Evolutionary conservation across 805 yeast species (phyloP).

Genomic region (Huiozyma sinensis): DNA sequence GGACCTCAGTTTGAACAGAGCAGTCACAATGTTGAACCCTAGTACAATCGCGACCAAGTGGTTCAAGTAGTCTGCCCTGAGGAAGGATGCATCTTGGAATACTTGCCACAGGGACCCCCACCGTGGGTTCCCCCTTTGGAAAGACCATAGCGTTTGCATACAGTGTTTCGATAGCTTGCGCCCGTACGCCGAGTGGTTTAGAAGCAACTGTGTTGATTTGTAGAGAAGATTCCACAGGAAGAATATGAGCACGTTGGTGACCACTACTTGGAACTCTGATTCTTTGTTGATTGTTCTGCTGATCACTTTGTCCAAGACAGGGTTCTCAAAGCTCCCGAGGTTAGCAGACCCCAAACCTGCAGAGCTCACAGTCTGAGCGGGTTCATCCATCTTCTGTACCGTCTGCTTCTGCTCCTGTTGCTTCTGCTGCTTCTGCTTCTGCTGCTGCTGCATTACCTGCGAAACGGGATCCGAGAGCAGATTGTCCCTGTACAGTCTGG

Average conservation of each 20-base stretch:
- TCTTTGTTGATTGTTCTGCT: slow-evolving; percentile 34
- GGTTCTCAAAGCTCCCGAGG: slow-evolving; percentile 24
- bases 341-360: not conserved
- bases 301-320: slow-evolving; percentile 22
- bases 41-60: slow-evolving; percentile 18
- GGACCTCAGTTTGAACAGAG: slow-evolving; percentile 24
- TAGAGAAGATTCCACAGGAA: slow-evolving; percentile 22
- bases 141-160: not conserved
- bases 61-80: not conserved
- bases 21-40: slow-evolving; percentile 22
- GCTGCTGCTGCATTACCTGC: not conserved
- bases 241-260: slow-evolving; percentile 26
- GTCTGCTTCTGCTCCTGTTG: not conserved
- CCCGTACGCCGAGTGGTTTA: slow-evolving; percentile 12
- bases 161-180: not conserved
- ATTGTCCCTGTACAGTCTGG: slow-evolving; percentile 19
- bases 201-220: slow-evolving; percentile 13
- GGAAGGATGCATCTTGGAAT: not conserved
- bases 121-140: not conserved
- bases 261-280: slow-evolving; percentile 26
- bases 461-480: not conserved
- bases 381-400: too few species aligned
- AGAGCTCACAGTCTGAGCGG: too few species aligned
- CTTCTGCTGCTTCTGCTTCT: not conserved
- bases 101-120: slow-evolving; percentile 15